Base-by-base conservation (phyloP, 108 stramenopile genomes). In the Heterococcus sp. region DNA sequence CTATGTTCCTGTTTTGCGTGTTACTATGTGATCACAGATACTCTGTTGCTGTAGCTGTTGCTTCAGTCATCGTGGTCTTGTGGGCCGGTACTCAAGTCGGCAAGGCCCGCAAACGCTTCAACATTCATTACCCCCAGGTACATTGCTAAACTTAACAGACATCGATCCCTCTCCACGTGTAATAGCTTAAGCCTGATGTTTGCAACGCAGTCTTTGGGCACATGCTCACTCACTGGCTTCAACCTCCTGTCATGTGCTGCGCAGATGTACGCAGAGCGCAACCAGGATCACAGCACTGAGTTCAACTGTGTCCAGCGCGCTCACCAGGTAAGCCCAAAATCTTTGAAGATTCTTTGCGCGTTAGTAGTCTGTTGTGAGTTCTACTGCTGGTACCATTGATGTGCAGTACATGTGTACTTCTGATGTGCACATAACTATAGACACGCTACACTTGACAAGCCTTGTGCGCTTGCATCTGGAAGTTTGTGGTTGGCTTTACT, bases 271-370 rank as follows among this genome's bases (percentile, higher is more conserved):
- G 81, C 81, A 35, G 78, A 79, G 5, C 0, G 1, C 72, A 64
- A 37, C 35, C 31, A 82, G 78, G 37, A 71, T n/a, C 35, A 82
- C 38, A 72, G 40, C 37, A 2, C 3, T 3, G n/a, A 3, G 8
- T 82, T 82, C 78, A 82, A 82, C 81, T 82, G 77, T 77, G 78
- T 46, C 29, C 81, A 82, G 77, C 78, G 81, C 37, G 81, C 81
- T 8, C 81, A 82, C 81, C 81, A 82, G 81, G 76, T 76, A 68
- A 32, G 37, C 4, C 26, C 38, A 26, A 3, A 30, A 38, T 0
- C 28, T 29, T 28, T 3, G 30, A 3, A 5, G 5, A 4, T 32
- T 32, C 29, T 28, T 8, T 68, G 29, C 67, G 29, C 30, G 40
- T 30, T 2, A 21, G 0, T 14, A 2, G 2, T 26, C 2, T 2